Conservation (phyloP, 108 stramenopile species). For the Stephanodiscus triporus region DNA sequence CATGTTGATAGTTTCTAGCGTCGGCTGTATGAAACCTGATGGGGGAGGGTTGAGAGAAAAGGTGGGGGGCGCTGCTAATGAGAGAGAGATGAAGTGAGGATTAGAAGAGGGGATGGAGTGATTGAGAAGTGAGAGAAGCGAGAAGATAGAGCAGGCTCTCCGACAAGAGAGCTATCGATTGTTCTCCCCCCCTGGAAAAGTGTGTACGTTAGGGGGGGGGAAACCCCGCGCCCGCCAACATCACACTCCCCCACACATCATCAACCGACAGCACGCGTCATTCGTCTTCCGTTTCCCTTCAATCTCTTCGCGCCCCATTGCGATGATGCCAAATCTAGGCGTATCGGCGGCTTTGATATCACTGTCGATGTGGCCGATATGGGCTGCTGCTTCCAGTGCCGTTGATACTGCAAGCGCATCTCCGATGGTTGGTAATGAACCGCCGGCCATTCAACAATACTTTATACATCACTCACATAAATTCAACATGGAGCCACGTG, state of each 20-base stretch:
- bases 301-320: neutral
- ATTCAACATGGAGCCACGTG: slow-evolving; percentile 15
- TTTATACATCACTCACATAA: slow-evolving; percentile 22
- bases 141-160: no score
- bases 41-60: no score
- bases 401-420: neutral
- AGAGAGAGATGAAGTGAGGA: no score
- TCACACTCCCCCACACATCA: neutral
- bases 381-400: neutral
- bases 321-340: neutral
- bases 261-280: no score
- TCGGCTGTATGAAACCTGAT: neutral
- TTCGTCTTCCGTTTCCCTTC: no score
- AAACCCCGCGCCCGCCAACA: neutral
- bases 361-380: neutral
- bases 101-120: no score
- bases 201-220: no score
- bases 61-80: no score
- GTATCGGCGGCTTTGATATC: neutral
- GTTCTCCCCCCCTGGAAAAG: no score
- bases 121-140: no score
- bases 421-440: neutral
- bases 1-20: neutral
- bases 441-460: neutral
- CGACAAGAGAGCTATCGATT: no score